Conservation (phyloP, 2,329 filamentous ascomycete species). For the Periconia digitata region DNA sequence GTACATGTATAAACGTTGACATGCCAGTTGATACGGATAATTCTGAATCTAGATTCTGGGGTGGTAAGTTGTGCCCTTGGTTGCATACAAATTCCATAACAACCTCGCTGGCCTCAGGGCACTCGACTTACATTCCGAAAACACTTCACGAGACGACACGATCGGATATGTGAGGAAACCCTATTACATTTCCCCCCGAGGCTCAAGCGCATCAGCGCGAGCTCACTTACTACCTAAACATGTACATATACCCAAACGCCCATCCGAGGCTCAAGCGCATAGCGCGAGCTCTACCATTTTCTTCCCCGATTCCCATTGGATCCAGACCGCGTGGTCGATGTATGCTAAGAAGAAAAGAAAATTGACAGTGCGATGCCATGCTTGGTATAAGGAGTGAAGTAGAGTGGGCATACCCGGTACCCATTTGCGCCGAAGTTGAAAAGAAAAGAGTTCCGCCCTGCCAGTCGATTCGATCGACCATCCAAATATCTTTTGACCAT, state of each 20-base stretch:
- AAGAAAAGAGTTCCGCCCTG: too few species aligned
- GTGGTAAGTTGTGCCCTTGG: too few species aligned
- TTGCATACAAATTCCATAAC: too few species aligned
- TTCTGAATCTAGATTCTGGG: too few species aligned
- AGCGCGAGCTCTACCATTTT: slow-evolving; percentile 11
- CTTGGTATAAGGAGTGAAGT: not conserved
- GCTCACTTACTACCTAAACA: not conserved
- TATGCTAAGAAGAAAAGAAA: not conserved
- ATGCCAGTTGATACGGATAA: too few species aligned
- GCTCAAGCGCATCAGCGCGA: slow-evolving; percentile 15
- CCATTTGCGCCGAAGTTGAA: not conserved
- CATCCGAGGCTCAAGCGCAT: slow-evolving; percentile 15
- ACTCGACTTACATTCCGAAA: not conserved
- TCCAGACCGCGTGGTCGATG: not conserved
- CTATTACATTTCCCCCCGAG: not conserved
- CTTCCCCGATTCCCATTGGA: not conserved
- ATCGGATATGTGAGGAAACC: not conserved
- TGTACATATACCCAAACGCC: slow-evolving; percentile 3
- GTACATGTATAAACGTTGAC: too few species aligned
- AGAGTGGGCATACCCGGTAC: not conserved
- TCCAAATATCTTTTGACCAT: too few species aligned
- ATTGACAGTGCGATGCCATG: not conserved
- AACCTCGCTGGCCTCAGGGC: too few species aligned
- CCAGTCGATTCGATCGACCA: too few species aligned
- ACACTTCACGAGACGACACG: not conserved